These are phyloP conservation scores for Paraglomus occultum DNA, from an alignment of 192 early-diverging fungal species.

Conservation along the genomic window DNA sequence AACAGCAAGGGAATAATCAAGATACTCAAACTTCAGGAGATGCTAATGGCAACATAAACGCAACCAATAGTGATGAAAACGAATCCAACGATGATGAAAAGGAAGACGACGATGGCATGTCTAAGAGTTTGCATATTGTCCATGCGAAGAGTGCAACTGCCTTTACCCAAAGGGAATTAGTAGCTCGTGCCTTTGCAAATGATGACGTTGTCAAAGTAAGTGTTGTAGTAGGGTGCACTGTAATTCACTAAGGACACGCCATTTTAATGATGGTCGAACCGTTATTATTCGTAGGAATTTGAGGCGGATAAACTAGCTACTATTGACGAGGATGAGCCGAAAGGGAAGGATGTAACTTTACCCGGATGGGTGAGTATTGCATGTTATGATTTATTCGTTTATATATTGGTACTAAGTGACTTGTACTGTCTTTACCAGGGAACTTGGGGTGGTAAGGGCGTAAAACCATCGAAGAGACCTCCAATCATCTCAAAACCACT, in stretches of 20 bases:
- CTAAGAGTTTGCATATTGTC: conserved; percentile 48
- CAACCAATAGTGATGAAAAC: conserved; percentile 15
- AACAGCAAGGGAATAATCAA: not conserved
- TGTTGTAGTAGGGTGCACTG: not conserved
- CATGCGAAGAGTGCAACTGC: conserved; percentile 52
- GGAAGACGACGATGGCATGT: conserved; percentile 32
- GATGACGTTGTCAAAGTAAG: conserved; percentile 76
- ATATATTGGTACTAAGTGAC: too few relatives aligned
- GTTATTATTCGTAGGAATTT: conserved; percentile 59
- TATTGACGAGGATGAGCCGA: conserved; percentile 72
- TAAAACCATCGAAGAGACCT: conserved; percentile 47
- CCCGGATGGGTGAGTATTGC: conserved; percentile 80
- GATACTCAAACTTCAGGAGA: not conserved
- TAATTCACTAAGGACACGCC: too few relatives aligned
- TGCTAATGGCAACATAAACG: not conserved
- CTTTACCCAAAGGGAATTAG: conserved; percentile 77
- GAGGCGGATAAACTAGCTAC: conserved; percentile 75
- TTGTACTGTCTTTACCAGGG: conserved; percentile 45
- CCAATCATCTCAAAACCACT: conserved; percentile 46
- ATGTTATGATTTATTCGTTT: not conserved
- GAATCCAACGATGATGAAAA: conserved; percentile 35
- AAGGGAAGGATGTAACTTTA: conserved; percentile 78
- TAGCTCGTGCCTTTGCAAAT: conserved; percentile 92
- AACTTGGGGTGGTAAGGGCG: conserved; percentile 69
- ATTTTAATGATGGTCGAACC: not conserved